Percentiles rank a stretch among this genome's conserved stretches.
phyloP scores from a whole-genome alignment of 169 alveolate species.

The Blepharisma undulans region DNA sequence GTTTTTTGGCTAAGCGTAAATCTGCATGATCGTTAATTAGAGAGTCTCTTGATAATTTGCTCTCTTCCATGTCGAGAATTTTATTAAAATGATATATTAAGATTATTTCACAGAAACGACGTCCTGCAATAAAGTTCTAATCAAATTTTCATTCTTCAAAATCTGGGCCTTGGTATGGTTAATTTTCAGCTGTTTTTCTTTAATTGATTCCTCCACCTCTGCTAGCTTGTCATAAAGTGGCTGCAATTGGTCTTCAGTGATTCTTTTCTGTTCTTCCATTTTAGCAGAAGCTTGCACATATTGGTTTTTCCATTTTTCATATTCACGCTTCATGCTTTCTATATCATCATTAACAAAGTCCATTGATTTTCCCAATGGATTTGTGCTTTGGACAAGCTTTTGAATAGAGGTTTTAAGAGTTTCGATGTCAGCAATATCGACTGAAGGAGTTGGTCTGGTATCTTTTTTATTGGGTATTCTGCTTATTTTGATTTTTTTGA shows the following conservation, averaged over 20 bases:
- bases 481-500: not conserved
- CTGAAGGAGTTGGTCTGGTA: not conserved
- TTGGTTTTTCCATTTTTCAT: slow-evolving; percentile 69
- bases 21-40: not conserved
- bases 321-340: slow-evolving; percentile 76
- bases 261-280: slow-evolving; percentile 65
- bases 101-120: slow-evolving; percentile 62
- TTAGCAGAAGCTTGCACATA: slow-evolving; percentile 48
- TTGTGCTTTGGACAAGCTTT: slow-evolving; percentile 52
- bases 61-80: not conserved
- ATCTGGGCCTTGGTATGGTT: slow-evolving; percentile 65
- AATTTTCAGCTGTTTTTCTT: slow-evolving; percentile 67
- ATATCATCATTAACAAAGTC: slow-evolving; percentile 79
- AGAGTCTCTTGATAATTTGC: not conserved
- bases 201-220: slow-evolving; percentile 71
- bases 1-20: slow-evolving; percentile 13
- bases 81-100: not conserved
- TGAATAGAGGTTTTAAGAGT: slow-evolving; percentile 55
- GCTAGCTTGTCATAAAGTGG: slow-evolving; percentile 70
- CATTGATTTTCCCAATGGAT: slow-evolving; percentile 77
- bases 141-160: slow-evolving; percentile 70
- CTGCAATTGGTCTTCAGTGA: slow-evolving; percentile 67
- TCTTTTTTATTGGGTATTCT: not conserved
- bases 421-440: slow-evolving; percentile 47
- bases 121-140: slow-evolving; percentile 56